Percentiles rank a stretch among this genome's conserved stretches.
Conservation (phyloP, 2,329 filamentous ascomycete genomes). For the Diatrype stigma region DNA sequence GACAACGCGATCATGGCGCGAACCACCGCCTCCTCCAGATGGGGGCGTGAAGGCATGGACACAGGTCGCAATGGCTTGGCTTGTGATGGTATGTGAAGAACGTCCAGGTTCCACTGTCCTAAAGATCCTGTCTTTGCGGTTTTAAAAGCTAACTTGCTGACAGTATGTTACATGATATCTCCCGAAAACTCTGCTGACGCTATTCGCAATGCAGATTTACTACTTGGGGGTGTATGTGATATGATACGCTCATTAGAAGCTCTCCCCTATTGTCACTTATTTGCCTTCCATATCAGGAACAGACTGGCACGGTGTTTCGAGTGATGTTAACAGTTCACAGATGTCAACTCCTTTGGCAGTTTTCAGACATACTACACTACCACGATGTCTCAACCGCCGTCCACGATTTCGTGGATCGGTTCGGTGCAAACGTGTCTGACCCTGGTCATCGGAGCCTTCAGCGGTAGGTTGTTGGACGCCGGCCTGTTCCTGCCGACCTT, state of each 20-base stretch:
- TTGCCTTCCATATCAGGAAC: background rate
- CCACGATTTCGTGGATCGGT: slow-evolving; percentile 41
- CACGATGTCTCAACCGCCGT: slow-evolving; percentile 27
- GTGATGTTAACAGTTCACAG: background rate
- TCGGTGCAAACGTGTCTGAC: slow-evolving; percentile 40
- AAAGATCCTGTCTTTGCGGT: too few relatives aligned
- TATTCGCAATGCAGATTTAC: slow-evolving; percentile 24
- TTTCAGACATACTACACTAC: slow-evolving; percentile 43
- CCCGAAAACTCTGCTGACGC: background rate
- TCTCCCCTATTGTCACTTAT: background rate
- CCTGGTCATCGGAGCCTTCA: slow-evolving; percentile 36
- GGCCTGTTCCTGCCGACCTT: slow-evolving; percentile 38
- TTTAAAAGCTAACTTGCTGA: background rate
- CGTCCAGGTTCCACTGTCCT: too few relatives aligned
- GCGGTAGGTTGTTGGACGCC: slow-evolving; percentile 40
- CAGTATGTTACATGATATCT: background rate
- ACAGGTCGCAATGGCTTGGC: slow-evolving; percentile 31
- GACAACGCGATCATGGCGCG: slow-evolving; percentile 24
- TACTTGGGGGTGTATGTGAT: slow-evolving; percentile 36
- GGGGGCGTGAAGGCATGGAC: slow-evolving; percentile 31
- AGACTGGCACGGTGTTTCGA: background rate
- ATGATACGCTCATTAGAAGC: background rate
- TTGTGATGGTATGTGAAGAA: slow-evolving; percentile 25
- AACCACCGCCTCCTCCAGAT: slow-evolving; percentile 27
- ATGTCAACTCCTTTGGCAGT: slow-evolving; percentile 39